These are phyloP conservation scores for Actinomortierella ambigua DNA, from an alignment of 371 early-diverging fungal genomes.

Conservation along the genomic window DNA sequence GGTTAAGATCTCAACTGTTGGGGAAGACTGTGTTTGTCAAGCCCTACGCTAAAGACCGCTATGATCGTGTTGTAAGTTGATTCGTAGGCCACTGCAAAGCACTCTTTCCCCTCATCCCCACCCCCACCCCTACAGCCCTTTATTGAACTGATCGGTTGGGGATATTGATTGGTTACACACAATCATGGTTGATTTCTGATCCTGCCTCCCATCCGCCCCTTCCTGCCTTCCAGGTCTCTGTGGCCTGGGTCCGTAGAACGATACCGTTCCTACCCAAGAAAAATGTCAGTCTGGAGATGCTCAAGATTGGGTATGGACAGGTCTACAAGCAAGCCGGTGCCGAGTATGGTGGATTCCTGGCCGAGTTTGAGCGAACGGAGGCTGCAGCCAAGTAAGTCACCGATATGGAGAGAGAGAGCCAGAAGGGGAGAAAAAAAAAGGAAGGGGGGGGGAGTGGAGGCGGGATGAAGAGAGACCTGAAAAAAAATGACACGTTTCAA, in stretches of 20 bases:
- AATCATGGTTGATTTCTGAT: too few relatives aligned
- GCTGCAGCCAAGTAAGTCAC: conserved; percentile 63
- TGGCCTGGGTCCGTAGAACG: conserved; percentile 60
- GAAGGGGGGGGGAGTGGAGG: too few relatives aligned
- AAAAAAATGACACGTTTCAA: too few relatives aligned
- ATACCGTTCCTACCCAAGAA: conserved; percentile 49
- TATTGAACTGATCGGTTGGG: too few relatives aligned
- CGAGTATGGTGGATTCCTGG: conserved; percentile 63
- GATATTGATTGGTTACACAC: too few relatives aligned
- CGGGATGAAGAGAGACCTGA: too few relatives aligned
- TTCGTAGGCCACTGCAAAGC: too few relatives aligned
- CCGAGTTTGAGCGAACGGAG: conserved; percentile 55
- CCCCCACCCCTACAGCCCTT: too few relatives aligned
- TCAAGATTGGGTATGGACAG: conserved; percentile 67
- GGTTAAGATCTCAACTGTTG: conserved; percentile 54
- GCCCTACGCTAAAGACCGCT: conserved; percentile 67
- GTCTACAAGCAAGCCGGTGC: conserved; percentile 73
- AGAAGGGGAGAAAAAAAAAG: neutral
- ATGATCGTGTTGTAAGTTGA: conserved; percentile 64
- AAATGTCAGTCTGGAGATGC: conserved; percentile 76
- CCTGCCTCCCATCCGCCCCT: too few relatives aligned
- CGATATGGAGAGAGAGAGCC: neutral
- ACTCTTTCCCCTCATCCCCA: too few relatives aligned
- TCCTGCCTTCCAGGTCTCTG: too few relatives aligned
- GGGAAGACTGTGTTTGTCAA: conserved; percentile 58